Conservation (phyloP, 352 stramenopile species). For the Pythium sp. region DNA sequence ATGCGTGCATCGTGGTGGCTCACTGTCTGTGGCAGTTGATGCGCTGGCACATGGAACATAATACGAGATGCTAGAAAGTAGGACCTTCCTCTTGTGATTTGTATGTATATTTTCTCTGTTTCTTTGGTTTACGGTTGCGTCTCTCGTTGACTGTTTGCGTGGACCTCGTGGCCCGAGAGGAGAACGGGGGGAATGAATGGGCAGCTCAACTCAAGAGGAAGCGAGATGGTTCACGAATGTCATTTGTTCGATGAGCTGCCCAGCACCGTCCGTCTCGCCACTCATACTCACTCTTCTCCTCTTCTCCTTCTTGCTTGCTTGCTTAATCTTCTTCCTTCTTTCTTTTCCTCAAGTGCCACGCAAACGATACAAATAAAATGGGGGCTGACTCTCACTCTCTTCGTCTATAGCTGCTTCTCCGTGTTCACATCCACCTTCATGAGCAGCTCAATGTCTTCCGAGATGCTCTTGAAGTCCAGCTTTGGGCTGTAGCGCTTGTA, state of each 20-base stretch:
- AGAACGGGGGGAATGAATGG: too few species aligned
- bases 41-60: not conserved
- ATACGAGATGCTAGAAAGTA: not conserved
- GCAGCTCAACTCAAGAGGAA: not conserved
- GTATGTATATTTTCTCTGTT: too few species aligned
- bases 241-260: not conserved
- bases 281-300: not conserved
- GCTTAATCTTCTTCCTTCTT: slow-evolving; percentile 2
- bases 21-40: too few species aligned
- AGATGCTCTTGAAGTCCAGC: slow-evolving; percentile 57
- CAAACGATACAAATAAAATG: slow-evolving; percentile 16
- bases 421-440: slow-evolving; percentile 38
- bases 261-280: not conserved
- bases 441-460: slow-evolving; percentile 67
- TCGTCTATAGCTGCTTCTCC: slow-evolving; percentile 30
- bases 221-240: not conserved
- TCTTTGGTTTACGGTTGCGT: too few species aligned
- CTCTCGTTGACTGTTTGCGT: too few species aligned
- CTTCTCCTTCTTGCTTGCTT: not conserved
- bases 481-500: slow-evolving; percentile 83
- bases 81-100: too few species aligned
- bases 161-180: too few species aligned
- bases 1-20: too few species aligned
- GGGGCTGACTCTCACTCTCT: not conserved
- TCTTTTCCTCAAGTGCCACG: not conserved